Percentiles rank a stretch among this genome's conserved stretches.
phyloP scores from a whole-genome alignment of 2,329 filamentous ascomycete species.

The Aspergillus arachidicola region DNA sequence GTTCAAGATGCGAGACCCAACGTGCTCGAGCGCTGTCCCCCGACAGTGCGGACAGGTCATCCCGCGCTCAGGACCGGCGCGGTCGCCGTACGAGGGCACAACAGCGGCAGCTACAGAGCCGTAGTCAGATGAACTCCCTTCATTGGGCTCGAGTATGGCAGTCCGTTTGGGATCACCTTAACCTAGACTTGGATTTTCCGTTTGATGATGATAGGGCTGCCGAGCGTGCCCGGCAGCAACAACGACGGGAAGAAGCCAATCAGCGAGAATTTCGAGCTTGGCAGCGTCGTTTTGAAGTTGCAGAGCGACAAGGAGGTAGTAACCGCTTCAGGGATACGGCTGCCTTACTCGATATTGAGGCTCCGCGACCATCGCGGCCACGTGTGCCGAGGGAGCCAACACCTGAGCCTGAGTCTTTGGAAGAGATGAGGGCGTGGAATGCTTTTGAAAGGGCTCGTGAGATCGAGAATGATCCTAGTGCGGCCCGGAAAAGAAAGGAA shows the following conservation, averaged over 20 bases:
- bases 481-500: slow-evolving; percentile 54
- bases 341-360: slow-evolving; percentile 58
- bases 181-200: slow-evolving; percentile 81
- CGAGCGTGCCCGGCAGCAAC: slow-evolving; percentile 59
- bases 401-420: slow-evolving; percentile 70
- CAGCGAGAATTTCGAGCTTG: slow-evolving; percentile 68
- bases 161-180: slow-evolving; percentile 77
- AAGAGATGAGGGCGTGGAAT: slow-evolving; percentile 85
- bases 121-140: slow-evolving; percentile 50
- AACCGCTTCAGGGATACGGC: slow-evolving; percentile 73
- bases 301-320: slow-evolving; percentile 74
- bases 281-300: slow-evolving; percentile 82
- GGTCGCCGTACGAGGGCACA: slow-evolving; percentile 52
- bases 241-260: slow-evolving; percentile 51
- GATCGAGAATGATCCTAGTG: slow-evolving; percentile 55
- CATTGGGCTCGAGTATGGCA: slow-evolving; percentile 83
- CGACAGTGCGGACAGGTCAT: slow-evolving; percentile 34
- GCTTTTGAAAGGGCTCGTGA: slow-evolving; percentile 84
- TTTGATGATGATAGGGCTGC: slow-evolving; percentile 72
- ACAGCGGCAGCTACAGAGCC: slow-evolving; percentile 43
- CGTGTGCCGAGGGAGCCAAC: slow-evolving; percentile 40
- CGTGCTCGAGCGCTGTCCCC: slow-evolving; percentile 43
- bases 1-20: slow-evolving; percentile 71
- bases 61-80: slow-evolving; percentile 47
- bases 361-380: slow-evolving; percentile 44